Evolutionary conservation across 176 grass and related monocot species (phyloP).

Genomic region (Triticum monococcum): DNA sequence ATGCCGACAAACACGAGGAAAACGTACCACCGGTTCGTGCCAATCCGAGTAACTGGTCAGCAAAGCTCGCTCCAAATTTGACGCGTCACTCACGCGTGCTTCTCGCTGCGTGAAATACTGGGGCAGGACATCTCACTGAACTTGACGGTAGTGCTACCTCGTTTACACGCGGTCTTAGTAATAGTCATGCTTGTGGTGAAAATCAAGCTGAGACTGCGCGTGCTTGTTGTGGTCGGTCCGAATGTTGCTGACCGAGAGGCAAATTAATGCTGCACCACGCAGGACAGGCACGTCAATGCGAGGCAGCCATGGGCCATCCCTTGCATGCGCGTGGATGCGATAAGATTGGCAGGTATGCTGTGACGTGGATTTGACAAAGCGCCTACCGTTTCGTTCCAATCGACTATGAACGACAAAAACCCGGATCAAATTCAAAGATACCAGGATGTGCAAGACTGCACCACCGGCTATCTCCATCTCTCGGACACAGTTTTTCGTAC

Average conservation of each 20-base stretch:
- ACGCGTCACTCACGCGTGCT: neutral
- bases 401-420: no score
- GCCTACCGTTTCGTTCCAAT: no score
- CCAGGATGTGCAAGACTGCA: no score
- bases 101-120: neutral
- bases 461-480: no score
- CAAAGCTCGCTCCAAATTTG: neutral
- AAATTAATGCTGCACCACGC: neutral
- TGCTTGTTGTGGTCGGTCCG: neutral
- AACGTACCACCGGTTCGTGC: neutral
- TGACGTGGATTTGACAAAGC: neutral
- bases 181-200: no score
- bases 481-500: no score
- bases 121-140: neutral
- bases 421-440: no score
- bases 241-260: neutral
- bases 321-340: neutral
- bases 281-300: neutral
- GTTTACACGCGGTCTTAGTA: neutral
- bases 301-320: neutral
- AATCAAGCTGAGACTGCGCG: neutral
- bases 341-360: neutral
- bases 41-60: neutral
- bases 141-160: neutral
- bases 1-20: neutral